A percentile compares a stretch with the other conserved stretches of the same genome.
phyloP scores from a whole-genome alignment of 2,329 filamentous ascomycete species.

The Tolypocladium ovalisporum region DNA sequence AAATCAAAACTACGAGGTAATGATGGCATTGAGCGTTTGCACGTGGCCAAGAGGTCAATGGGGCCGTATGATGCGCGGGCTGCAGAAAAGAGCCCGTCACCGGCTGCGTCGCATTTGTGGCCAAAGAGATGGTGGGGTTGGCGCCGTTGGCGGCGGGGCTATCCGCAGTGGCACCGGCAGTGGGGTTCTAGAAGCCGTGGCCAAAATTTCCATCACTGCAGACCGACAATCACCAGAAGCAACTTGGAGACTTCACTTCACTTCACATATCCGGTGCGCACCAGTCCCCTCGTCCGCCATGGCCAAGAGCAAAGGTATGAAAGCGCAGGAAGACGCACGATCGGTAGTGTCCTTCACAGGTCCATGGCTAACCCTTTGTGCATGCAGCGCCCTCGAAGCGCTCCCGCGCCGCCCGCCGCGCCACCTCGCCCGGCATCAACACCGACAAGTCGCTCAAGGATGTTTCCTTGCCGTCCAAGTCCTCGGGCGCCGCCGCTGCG shows the following conservation, averaged over 20 bases:
- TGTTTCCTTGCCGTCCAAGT: slow-evolving; percentile 36
- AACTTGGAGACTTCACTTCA: background rate
- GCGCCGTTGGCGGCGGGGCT: background rate
- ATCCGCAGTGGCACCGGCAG: background rate
- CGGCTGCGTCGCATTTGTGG: too few relatives aligned
- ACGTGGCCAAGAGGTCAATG: too few relatives aligned
- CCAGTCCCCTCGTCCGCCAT: slow-evolving; percentile 1
- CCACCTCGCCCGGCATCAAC: slow-evolving; percentile 58
- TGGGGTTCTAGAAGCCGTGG: background rate
- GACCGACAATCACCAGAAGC: background rate
- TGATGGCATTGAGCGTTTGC: too few relatives aligned
- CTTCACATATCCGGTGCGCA: background rate
- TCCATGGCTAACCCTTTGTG: background rate
- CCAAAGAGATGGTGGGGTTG: background rate
- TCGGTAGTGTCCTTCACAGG: background rate
- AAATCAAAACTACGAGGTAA: too few relatives aligned
- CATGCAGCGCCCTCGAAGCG: slow-evolving; percentile 50
- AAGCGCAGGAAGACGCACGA: background rate
- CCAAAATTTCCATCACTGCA: background rate
- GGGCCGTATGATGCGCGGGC: too few relatives aligned
- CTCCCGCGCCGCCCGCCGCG: slow-evolving; percentile 66
- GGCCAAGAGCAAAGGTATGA: slow-evolving; percentile 7
- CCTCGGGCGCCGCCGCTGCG: slow-evolving; percentile 1
- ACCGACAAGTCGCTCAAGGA: slow-evolving; percentile 62
- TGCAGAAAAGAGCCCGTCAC: too few relatives aligned